Evolutionary conservation across 352 stramenopile genomes (phyloP), one percentile per base, ranked within the genome.

Genomic region (Globisporangium spiculum): DNA sequence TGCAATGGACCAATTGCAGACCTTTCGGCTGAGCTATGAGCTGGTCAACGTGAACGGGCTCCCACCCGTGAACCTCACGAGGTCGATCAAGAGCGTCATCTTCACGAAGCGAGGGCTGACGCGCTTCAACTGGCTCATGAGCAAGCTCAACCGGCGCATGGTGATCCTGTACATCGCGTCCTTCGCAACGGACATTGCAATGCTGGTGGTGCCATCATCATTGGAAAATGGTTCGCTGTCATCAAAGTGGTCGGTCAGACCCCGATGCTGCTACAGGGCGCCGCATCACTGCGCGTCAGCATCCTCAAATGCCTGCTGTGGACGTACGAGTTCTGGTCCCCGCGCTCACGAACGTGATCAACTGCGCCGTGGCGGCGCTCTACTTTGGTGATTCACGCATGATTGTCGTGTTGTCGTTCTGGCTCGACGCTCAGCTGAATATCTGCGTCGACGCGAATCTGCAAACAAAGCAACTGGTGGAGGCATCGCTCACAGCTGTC

Each of bases 311-410:
- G 76, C 1, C 27, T 82, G 14, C 26, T 65, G 0, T 58, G 53
- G 9, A 82, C 73, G 1, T 82, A 82, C 57, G 75, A 84, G 6
- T 78, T 82, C 56, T 82, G 71, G 73, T 82, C 76, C 62, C 78
- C 34, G 67, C 52, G 50, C 68, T 9, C 27, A 68, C 12, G 65
- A 70, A 36, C 61, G 71, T 60, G 20, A 46, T 30, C 60, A 48
- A 65, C 34, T 69, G 22, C n/a, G n/a, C 68, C 38, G 6, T 65
- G 60, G 38, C 48, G 26, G 38, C 24, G 14, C 20, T 54, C 8
- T 30, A 66, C 32, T 55, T 70, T 27, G 44, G 44, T 24, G 65
- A 66, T n/a, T 16, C 8, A 22, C 56, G 46, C 48, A 30, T 12
- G 36, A 5, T 46, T 7, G 27, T 57, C 5, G 20, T 38, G 14